A percentile compares a stretch with the other conserved stretches of the same genome.
These are phyloP conservation scores for Epichloe glyceriae DNA, from an alignment of 2,329 filamentous ascomycete genomes.

Conservation along the genomic window DNA sequence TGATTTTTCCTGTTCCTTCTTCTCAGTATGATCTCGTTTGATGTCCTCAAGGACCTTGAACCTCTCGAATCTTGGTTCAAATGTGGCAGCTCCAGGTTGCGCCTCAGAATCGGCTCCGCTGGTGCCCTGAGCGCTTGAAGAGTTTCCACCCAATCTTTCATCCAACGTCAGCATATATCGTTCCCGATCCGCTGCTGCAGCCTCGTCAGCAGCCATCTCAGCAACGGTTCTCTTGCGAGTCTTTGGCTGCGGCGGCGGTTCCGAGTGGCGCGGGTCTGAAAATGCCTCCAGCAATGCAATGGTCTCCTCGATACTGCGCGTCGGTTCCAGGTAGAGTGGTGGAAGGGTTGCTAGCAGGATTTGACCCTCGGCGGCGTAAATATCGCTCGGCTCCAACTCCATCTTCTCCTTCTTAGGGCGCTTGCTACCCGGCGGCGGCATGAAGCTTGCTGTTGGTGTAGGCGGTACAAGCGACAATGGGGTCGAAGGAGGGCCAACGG, in stretches of 20 bases:
- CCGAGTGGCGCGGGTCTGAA: slow-evolving; percentile 64
- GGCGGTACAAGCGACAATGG: slow-evolving; percentile 46
- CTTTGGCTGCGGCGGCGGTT: slow-evolving; percentile 70
- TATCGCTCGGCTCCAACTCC: slow-evolving; percentile 62
- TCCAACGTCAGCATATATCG: slow-evolving; percentile 88
- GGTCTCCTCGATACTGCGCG: slow-evolving; percentile 53
- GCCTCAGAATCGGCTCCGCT: slow-evolving; percentile 57
- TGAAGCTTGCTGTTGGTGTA: slow-evolving; percentile 46
- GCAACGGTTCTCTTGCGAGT: slow-evolving; percentile 85
- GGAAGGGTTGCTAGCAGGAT: slow-evolving; percentile 62
- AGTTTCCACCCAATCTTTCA: slow-evolving; percentile 57
- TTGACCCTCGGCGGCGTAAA: slow-evolving; percentile 63
- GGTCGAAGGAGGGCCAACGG: slow-evolving; percentile 52
- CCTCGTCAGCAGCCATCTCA: slow-evolving; percentile 90
- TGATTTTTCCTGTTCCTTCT: slow-evolving; percentile 63
- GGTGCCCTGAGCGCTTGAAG: slow-evolving; percentile 42
- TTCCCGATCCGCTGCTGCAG: slow-evolving; percentile 76
- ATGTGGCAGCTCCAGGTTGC: slow-evolving; percentile 56
- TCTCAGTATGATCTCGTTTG: slow-evolving; percentile 62
- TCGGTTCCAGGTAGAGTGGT: slow-evolving; percentile 66
- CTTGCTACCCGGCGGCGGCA: slow-evolving; percentile 54
- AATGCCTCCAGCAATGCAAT: slow-evolving; percentile 59
- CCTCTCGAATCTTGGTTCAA: slow-evolving; percentile 75
- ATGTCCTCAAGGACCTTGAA: slow-evolving; percentile 89
- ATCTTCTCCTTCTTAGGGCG: slow-evolving; percentile 57